Conservation (phyloP, 805 yeast genomes). For the Zygosaccharomyces rouxii region DNA sequence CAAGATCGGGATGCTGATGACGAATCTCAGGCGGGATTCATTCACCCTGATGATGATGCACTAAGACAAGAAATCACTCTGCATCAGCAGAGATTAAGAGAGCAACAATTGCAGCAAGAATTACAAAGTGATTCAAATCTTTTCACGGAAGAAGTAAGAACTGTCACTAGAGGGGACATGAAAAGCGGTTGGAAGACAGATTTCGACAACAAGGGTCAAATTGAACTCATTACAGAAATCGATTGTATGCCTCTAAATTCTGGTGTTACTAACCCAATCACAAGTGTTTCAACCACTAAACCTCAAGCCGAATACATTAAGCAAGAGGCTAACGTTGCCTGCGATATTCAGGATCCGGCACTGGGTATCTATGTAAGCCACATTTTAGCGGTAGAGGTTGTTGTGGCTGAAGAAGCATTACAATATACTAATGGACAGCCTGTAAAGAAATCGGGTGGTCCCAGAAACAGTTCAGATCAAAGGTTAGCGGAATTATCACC, state of each 20-base stretch:
- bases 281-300: constrained; percentile 41
- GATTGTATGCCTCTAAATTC: constrained; percentile 56
- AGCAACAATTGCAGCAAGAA: constrained; percentile 32
- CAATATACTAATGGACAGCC: constrained; percentile 39
- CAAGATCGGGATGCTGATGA: constrained; percentile 34
- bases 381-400: constrained; percentile 73
- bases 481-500: constrained; percentile 44
- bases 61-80: constrained; percentile 32
- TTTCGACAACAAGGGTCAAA: constrained; percentile 68
- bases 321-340: constrained; percentile 49
- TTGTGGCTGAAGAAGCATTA: constrained; percentile 86
- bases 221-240: constrained; percentile 74
- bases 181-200: constrained; percentile 96
- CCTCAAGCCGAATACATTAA: constrained; percentile 25
- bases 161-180: constrained; percentile 73
- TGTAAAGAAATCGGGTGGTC: constrained; percentile 13
- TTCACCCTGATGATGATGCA: constrained; percentile 38
- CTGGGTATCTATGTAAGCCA: constrained; percentile 76
- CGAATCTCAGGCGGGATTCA: constrained; percentile 25
- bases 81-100: constrained; percentile 33
- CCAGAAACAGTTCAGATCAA: constrained; percentile 31
- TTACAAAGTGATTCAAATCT: constrained; percentile 39
- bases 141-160: constrained; percentile 68
- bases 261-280: constrained; percentile 44
- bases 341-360: constrained; percentile 79